Base-by-base conservation (phyloP, 2,329 filamentous ascomycete species). In the Trichoderma sp. region DNA sequence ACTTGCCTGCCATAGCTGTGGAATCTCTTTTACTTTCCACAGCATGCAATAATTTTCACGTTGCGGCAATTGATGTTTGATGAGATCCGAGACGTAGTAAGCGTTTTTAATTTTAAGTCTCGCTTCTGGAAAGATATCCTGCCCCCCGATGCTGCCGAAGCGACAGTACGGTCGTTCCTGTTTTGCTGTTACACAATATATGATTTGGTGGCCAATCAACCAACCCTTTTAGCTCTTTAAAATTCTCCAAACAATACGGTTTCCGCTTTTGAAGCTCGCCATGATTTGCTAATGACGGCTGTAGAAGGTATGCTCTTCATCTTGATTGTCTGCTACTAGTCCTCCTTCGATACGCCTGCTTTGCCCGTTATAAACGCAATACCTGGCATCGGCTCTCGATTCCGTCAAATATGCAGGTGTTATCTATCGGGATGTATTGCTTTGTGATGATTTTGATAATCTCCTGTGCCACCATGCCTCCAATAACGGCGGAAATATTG, bases 381-480 rank as follows among this genome's bases (percentile, higher is more conserved):
- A 88, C 83, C 76, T 89, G 86, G 73, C 85, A 87, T 71, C 87
- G 86, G 78, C 88, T 89, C 70, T 81, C 82, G 72, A 92, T 89
- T 27, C 89, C 90, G 81, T 92, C 89, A 74, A 90, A 91, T 71
- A 92, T 83, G 76, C 89, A 91, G 19, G 88, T 90, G 78, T 91
- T 91, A 74, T 92, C 89, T 72, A 91, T 87, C 29, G 90, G 89
- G 55, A 91, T 83, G 79, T 92, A 92, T 81, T 92, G 90, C 76
- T 88, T 89, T 14, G 90, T 92, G 74, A 92, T 87, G 69, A 95
- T 88, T 79, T 99, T 99, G 82, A 99, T 96, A 72, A 95, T 88
- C 82, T 99, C 96, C 80, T 99, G 96, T n/a, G 95, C 93, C 59
- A 96, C 91, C 83, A 99, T 91, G 3, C 96, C 96, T 35, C 96